phyloP scores from a whole-genome alignment of 257 asterid genomes.

The Solanum bulbocastanum region DNA sequence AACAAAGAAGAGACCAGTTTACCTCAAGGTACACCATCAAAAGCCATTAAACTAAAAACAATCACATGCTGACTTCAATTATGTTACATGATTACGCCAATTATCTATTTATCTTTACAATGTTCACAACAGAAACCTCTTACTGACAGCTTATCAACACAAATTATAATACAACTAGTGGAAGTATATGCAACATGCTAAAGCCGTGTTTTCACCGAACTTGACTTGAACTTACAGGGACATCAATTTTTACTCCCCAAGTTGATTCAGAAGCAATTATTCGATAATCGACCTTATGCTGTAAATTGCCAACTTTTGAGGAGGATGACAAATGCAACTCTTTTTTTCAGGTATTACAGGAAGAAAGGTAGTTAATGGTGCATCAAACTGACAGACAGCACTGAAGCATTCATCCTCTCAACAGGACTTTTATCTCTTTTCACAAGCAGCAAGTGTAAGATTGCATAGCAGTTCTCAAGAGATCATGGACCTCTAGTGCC shows the following conservation, averaged over 20 bases:
- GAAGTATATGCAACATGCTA: not conserved
- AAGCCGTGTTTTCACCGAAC: rapidly evolving
- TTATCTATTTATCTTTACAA: not conserved
- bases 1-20: not conserved
- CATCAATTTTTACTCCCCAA: not conserved
- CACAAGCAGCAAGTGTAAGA: not conserved
- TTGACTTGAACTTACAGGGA: not conserved
- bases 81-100: not conserved
- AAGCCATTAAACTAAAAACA: not conserved
- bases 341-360: not conserved
- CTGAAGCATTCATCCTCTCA: not conserved
- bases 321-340: not conserved
- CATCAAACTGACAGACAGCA: not conserved
- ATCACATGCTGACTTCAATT: not conserved
- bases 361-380: not conserved
- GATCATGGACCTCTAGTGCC: not conserved
- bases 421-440: not conserved
- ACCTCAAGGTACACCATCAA: not conserved
- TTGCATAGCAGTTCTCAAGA: not conserved
- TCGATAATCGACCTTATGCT: not conserved
- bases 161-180: not conserved
- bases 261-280: not conserved
- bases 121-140: not conserved
- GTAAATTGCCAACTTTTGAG: not conserved
- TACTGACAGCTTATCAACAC: not conserved